Evolutionary conservation across 2,329 filamentous ascomycete genomes (phyloP), one percentile per base, ranked within the genome.

Genomic region (Aspergillus japonicus): DNA sequence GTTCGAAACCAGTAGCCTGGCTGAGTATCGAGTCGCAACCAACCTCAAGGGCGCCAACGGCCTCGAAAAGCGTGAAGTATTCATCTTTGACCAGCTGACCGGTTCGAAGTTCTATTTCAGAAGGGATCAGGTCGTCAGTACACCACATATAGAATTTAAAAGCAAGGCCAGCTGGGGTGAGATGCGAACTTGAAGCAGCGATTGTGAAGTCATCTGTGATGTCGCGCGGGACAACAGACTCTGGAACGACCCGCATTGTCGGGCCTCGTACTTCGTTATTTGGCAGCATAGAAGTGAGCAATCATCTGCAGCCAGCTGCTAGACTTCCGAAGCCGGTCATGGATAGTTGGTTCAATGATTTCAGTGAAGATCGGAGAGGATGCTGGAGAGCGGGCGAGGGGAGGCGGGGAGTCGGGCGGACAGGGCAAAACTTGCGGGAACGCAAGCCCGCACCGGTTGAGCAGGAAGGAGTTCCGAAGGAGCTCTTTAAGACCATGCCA

Each of bases 11-110:
- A 33, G 19, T 23, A 29, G 14, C 39, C 8, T 35, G 14, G 42
- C 31, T 5, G 42, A 35, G 23, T 29, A 11, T 54, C 24, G 23
- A 53, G 33, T 39, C 35, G 58, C 47, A 58, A 69, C 77, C 57
- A 66, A 82, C 80, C 82, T 89, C 86, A 61, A 89, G 78, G 63
- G 86, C 86, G 61, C 91, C 91, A 67, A 99, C 95, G 52, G 93
- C 89, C 78, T 98, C 95, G 68, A 96, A 97, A 4, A 99, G 83
- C 1, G 92, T 96, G 71, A 99, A 98, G 73, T 87, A 87, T 49
- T 90, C 91, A 91, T 98, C 93, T 78, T 97, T 97, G 64, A 98
- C 84, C 3, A 99, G 84, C 67, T 96, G 87, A 33, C 95, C 95
- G 7, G 90, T 87, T 50, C 84, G 78, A 59, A 98, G 80, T 62